phyloP scores from a whole-genome alignment of 176 grass and related monocot species.

The Hyparrhenia diplandra region DNA sequence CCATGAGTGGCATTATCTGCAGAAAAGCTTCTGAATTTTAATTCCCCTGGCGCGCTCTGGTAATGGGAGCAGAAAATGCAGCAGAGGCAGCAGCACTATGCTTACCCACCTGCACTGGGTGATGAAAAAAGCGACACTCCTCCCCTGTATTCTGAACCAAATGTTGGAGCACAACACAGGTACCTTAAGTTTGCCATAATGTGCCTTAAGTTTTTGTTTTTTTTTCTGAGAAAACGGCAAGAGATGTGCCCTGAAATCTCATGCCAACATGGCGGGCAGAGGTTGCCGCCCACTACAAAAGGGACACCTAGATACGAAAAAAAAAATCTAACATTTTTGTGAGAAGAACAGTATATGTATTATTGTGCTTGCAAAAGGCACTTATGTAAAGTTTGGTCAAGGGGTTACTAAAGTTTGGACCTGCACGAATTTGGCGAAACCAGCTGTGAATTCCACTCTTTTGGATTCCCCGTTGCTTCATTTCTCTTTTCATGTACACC shows the following conservation, averaged over 20 bases:
- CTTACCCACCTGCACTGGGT: slow-evolving; percentile 23
- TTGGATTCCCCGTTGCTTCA: neutral
- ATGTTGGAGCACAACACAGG: neutral
- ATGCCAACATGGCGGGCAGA: neutral
- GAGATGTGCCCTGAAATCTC: neutral
- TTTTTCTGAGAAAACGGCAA: neutral
- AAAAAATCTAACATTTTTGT: neutral
- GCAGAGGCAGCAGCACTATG: slow-evolving; percentile 9
- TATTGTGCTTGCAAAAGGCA: slow-evolving; percentile 12
- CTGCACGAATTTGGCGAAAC: slow-evolving; percentile 1
- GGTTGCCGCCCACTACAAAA: neutral
- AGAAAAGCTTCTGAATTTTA: slow-evolving; percentile 67
- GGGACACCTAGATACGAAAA: neutral
- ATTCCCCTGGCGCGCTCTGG: slow-evolving; percentile 39
- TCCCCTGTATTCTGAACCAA: neutral
- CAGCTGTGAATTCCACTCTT: neutral
- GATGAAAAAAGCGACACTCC: neutral
- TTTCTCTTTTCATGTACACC: neutral
- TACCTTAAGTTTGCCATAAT: neutral
- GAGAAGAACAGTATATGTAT: neutral
- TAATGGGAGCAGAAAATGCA: slow-evolving; percentile 41
- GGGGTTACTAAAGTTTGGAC: slow-evolving; percentile 11
- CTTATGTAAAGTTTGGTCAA: slow-evolving; percentile 9
- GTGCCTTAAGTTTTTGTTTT: neutral
- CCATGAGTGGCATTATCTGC: slow-evolving; percentile 90